Evolutionary conservation across 208 protist genomes (phyloP).

Genomic region (Trypanosoma grayi): DNA sequence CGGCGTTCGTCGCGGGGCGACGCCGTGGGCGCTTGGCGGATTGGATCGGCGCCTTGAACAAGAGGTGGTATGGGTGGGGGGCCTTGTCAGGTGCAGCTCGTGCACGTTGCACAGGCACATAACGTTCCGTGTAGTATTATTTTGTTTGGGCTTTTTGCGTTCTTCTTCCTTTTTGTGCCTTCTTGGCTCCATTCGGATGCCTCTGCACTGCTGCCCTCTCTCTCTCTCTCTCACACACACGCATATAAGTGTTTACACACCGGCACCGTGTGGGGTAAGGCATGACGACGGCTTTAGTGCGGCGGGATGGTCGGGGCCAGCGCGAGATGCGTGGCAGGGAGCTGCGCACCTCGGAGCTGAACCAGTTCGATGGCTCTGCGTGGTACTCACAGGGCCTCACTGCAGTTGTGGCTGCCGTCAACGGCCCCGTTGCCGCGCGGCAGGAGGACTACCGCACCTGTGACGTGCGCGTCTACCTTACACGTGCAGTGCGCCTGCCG

Average conservation of each 20-base stretch:
- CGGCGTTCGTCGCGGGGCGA: too few species aligned
- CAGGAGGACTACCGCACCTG: constrained; percentile 48
- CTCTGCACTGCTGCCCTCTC: too few species aligned
- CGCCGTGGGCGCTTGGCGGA: too few species aligned
- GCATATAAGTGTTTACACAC: not conserved
- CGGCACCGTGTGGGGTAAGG: too few species aligned
- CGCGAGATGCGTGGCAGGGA: constrained; percentile 73
- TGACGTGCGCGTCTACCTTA: constrained; percentile 31
- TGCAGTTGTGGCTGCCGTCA: constrained; percentile 54
- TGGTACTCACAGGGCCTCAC: constrained; percentile 78
- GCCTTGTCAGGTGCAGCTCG: too few species aligned
- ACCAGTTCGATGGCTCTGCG: constrained; percentile 70
- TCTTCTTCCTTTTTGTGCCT: too few species aligned
- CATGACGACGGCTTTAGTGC: constrained; percentile 20
- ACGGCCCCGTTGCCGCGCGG: constrained; percentile 64
- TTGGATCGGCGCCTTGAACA: too few species aligned
- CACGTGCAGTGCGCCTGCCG: constrained; percentile 13
- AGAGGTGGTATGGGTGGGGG: too few species aligned
- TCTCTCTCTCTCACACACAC: constrained; percentile 4
- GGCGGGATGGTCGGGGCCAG: constrained; percentile 59
- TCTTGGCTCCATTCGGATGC: too few species aligned
- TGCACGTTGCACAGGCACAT: too few species aligned
- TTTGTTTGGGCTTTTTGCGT: too few species aligned
- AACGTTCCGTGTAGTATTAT: too few species aligned
- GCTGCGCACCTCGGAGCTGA: constrained; percentile 50